Evolutionary conservation across 805 yeast species (phyloP), one percentile per base, ranked within the genome.

Genomic region (Blastobotrys chiropterorum): DNA sequence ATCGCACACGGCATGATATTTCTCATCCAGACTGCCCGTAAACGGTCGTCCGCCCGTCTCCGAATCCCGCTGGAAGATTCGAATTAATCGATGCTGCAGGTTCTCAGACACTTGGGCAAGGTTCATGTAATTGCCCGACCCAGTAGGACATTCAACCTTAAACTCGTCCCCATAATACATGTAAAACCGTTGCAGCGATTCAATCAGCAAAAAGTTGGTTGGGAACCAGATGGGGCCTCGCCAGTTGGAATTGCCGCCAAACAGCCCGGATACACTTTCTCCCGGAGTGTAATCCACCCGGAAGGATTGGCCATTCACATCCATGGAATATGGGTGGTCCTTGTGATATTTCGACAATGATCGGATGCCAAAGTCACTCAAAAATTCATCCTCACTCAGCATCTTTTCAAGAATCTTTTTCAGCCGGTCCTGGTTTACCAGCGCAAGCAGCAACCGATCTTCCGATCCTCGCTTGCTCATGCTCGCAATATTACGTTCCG

Each of bases 201-300:
- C 97, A 53, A 90, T 87, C 40, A 90, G 72, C 55, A 90, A 72
- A 67, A 90, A 90, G 62, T 85, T 90, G 11, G 87, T 87, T 17
- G 97, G 96, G 75, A 90, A 89, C 97, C 97, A 90, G 59, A 90
- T 89, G 14, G 97, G 97, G 2, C 97, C 97, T 67, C 97, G 78
- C 97, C 97, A 90, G 69, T 90, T 90, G 19, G 96, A 89, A 67
- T 90, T 90, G 53, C 97, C 97, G 48, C 97, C 97, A 76, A 90
- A 90, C 80, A 90, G 79, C 3, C 96, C 96, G 3, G 95, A 84
- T 64, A 88, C 92, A 26, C 95, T 85, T 64, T 88, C 96, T 30
- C 95, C 96, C 3, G 95, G 85, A 50, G 88, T 77, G 67, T 89
- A 88, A 53, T 78, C 77, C 31, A 88, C 90, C 44, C 74, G 72